Percentiles rank a stretch among this genome's conserved stretches.
These are phyloP conservation scores for Symbiodinium natans DNA, from an alignment of 73 alveolate genomes.

Conservation along the genomic window DNA sequence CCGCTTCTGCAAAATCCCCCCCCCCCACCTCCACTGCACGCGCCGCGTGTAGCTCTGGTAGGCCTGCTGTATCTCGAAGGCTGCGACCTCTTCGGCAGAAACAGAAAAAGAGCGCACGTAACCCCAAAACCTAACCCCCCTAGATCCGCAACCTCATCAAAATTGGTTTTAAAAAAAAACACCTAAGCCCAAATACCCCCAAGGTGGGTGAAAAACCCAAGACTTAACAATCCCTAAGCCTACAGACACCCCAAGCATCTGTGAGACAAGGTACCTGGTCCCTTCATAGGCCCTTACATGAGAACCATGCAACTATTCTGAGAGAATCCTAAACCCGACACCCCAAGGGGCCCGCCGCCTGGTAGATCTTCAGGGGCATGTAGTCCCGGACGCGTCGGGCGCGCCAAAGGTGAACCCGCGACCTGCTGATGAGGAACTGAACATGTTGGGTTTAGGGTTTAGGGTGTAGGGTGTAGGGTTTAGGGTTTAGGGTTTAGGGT, in stretches of 20 bases:
- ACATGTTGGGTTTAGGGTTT: too few relatives aligned
- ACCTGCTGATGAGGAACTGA: not conserved
- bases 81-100: slow-evolving; percentile 35
- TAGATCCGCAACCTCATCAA: too few relatives aligned
- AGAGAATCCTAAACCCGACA: not conserved
- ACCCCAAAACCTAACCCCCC: not conserved
- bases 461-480: too few relatives aligned
- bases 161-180: too few relatives aligned
- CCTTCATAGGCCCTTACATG: not conserved
- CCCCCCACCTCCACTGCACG: slow-evolving; percentile 28
- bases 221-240: not conserved
- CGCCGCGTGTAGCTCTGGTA: slow-evolving; percentile 43
- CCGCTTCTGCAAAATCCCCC: not conserved
- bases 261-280: too few relatives aligned
- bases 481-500: too few relatives aligned
- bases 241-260: too few relatives aligned
- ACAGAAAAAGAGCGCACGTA: not conserved
- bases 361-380: slow-evolving; percentile 42
- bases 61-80: slow-evolving; percentile 78
- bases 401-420: slow-evolving; percentile 33
- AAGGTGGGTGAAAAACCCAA: not conserved
- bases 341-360: not conserved
- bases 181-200: too few relatives aligned
- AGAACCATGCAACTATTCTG: not conserved
- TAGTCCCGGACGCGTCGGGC: slow-evolving; percentile 39